Percentiles rank a stretch among this genome's conserved stretches.
phyloP scores from a whole-genome alignment of 2,329 filamentous ascomycete species.

The Colletotrichum chlorophyti region DNA sequence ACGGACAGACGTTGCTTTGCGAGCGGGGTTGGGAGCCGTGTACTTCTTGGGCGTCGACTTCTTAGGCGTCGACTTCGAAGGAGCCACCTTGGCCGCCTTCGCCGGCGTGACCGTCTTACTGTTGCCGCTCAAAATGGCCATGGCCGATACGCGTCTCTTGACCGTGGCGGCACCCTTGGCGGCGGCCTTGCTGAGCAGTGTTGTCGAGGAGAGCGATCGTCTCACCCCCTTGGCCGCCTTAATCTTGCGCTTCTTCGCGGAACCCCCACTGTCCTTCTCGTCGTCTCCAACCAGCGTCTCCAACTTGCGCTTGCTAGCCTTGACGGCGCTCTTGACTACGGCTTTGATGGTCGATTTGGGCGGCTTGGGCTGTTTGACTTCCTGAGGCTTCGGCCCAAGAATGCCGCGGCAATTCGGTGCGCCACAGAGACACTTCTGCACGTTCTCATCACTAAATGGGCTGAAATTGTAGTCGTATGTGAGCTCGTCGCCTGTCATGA shows the following conservation, averaged over 20 bases:
- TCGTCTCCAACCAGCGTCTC: constrained; percentile 56
- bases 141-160: constrained; percentile 44
- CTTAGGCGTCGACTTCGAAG: constrained; percentile 9
- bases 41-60: constrained; percentile 25
- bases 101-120: constrained; percentile 18
- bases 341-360: constrained; percentile 51
- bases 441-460: constrained; percentile 72
- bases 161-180: constrained; percentile 38
- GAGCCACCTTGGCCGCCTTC: constrained; percentile 9
- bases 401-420: constrained; percentile 69
- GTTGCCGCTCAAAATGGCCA: constrained; percentile 32
- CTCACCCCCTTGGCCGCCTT: constrained; percentile 42
- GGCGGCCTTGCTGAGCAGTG: constrained; percentile 39
- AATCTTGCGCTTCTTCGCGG: constrained; percentile 40
- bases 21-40: constrained; percentile 22
- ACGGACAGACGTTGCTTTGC: constrained; percentile 26
- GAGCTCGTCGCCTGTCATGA: constrained; percentile 94
- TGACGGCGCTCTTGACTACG: constrained; percentile 47
- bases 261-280: constrained; percentile 29
- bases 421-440: constrained; percentile 71
- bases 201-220: constrained; percentile 40
- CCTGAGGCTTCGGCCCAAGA: constrained; percentile 66
- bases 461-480: constrained; percentile 90
- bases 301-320: constrained; percentile 63
- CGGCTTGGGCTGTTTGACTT: constrained; percentile 54